phyloP scores from a whole-genome alignment of 805 yeast genomes.

The Wickerhamomyces chambardii region DNA sequence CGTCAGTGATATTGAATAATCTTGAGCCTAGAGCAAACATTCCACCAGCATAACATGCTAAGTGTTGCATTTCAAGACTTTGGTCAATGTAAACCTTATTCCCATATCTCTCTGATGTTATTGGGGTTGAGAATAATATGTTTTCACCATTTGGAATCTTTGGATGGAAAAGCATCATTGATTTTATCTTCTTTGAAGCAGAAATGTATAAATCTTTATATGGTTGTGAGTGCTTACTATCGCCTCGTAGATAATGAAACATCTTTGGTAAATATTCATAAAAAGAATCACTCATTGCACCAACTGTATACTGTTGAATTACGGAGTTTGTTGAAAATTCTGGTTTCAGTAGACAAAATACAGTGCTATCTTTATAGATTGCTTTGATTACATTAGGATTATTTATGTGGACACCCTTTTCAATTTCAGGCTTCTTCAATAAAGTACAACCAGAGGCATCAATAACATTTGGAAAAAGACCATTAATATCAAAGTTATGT shows the following conservation, averaged over 20 bases:
- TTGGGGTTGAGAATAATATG: conserved; percentile 19
- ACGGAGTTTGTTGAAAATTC: conserved; percentile 4
- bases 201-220: conserved; percentile 23
- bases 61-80: conserved; percentile 33
- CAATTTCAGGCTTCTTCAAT: conserved; percentile 18
- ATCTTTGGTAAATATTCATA: conserved; percentile 43
- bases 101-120: conserved; percentile 3
- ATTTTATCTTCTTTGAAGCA: conserved; percentile 27
- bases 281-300: conserved; percentile 34
- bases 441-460: conserved; percentile 44
- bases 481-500: conserved; percentile 26
- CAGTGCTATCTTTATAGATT: conserved; percentile 19
- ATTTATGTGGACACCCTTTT: conserved; percentile 22
- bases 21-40: conserved; percentile 40
- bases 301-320: conserved; percentile 21
- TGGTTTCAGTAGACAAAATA: conserved; percentile 23
- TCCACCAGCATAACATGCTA: conserved; percentile 46
- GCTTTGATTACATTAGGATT: conserved; percentile 27
- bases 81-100: conserved; percentile 10
- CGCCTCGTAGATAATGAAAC: conserved; percentile 31
- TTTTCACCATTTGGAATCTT: conserved; percentile 29
- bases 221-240: conserved; percentile 17
- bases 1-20: conserved; percentile 25
- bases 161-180: conserved; percentile 36
- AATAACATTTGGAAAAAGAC: conserved; percentile 32